Conservation (phyloP, 2,329 filamentous ascomycete species). For the Cladophialophora yegresii region DNA sequence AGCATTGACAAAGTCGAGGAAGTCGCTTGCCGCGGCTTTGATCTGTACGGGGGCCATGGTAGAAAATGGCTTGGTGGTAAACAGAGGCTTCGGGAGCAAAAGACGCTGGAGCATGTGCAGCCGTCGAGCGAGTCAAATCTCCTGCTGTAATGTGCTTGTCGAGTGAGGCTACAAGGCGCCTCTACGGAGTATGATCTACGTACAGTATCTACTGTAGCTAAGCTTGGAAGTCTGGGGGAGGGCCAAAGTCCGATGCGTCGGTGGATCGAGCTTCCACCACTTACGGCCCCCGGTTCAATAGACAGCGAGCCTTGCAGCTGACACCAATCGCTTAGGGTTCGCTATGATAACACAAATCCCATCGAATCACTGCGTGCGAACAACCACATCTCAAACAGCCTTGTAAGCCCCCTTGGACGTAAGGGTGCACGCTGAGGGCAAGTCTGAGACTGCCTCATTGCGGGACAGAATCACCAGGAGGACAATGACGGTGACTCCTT, state of each 20-base stretch:
- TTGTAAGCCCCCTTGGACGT: neutral
- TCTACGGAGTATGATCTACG: too few relatives aligned
- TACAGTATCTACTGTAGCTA: too few relatives aligned
- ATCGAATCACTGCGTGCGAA: conserved; percentile 26
- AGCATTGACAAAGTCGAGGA: conserved; percentile 89
- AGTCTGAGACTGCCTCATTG: conserved; percentile 15
- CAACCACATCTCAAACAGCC: conserved; percentile 26
- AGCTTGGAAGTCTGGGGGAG: conserved; percentile 1
- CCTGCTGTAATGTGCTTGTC: neutral
- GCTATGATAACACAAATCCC: conserved; percentile 18
- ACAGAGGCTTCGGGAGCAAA: conserved; percentile 3
- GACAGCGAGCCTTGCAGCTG: conserved; percentile 4
- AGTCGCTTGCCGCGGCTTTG: conserved; percentile 67
- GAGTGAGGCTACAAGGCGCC: too few relatives aligned
- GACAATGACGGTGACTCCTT: conserved; percentile 17
- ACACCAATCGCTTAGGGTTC: conserved; percentile 7
- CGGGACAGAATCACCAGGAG: neutral
- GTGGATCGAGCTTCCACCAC: conserved; percentile 4
- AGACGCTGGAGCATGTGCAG: conserved; percentile 28
- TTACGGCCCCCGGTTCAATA: neutral
- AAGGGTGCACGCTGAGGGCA: conserved; percentile 2
- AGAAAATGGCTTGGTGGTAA: conserved; percentile 23
- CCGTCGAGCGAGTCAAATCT: neutral
- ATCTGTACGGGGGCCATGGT: conserved; percentile 39
- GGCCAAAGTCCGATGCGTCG: neutral